Evolutionary conservation across 805 yeast genomes (phyloP).

Genomic region (Scheffersomyces ergatensis): DNA sequence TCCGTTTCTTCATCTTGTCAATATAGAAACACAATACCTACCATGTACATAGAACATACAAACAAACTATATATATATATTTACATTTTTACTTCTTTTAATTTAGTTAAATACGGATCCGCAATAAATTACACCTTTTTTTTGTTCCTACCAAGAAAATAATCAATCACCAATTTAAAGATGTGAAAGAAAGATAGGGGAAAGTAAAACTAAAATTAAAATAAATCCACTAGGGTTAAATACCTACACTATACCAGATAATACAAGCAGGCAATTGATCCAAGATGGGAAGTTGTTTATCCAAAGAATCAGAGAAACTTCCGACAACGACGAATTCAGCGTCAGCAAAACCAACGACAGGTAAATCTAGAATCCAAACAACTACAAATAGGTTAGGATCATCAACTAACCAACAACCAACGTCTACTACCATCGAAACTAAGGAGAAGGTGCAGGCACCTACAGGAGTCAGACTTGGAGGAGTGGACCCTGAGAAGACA

Average conservation of each 20-base stretch:
- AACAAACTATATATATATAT: too few relatives aligned
- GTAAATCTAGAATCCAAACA: constrained; percentile 9
- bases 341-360: neutral
- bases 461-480: neutral
- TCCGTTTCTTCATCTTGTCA: too few relatives aligned
- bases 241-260: too few relatives aligned
- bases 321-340: neutral
- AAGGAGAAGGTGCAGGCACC: neutral
- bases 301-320: constrained; percentile 9
- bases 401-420: constrained; percentile 1
- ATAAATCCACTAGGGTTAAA: too few relatives aligned
- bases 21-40: neutral
- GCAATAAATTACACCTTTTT: too few relatives aligned
- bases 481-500: neutral
- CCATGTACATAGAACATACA: neutral
- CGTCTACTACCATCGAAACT: neutral
- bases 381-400: constrained; percentile 9
- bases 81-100: too few relatives aligned
- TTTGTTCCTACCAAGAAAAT: too few relatives aligned
- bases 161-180: too few relatives aligned
- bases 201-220: too few relatives aligned
- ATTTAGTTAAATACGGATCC: too few relatives aligned
- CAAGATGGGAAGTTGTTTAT: constrained; percentile 27
- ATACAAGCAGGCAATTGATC: too few relatives aligned
- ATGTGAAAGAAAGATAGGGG: too few relatives aligned